These are phyloP conservation scores for Entomortierella lignicola DNA, from an alignment of 192 early-diverging fungal species.

Conservation along the genomic window DNA sequence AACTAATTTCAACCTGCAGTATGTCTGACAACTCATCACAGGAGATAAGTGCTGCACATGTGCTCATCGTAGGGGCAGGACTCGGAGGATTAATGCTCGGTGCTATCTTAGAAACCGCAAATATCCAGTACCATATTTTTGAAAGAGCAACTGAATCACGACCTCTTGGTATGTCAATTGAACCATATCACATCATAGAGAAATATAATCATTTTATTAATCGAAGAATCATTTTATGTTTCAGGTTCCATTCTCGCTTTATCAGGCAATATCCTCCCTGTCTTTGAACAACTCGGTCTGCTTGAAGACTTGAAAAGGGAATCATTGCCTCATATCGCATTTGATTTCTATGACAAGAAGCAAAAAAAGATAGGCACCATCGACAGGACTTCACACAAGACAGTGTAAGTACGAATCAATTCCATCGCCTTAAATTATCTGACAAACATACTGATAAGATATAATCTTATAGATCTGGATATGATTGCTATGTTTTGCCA, in stretches of 20 bases:
- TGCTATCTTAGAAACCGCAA: not conserved
- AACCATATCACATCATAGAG: too few species aligned
- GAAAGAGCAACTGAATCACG: slow-evolving; percentile 1
- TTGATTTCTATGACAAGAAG: not conserved
- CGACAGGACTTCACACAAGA: too few species aligned
- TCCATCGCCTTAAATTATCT: too few species aligned
- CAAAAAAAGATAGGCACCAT: too few species aligned
- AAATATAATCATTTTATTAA: too few species aligned
- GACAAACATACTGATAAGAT: too few species aligned
- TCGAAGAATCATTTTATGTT: too few species aligned
- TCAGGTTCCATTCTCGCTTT: slow-evolving; percentile 9
- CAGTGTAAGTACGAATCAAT: too few species aligned
- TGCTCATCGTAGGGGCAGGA: slow-evolving; percentile 7
- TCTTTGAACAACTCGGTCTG: slow-evolving; percentile 29
- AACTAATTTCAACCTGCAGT: too few species aligned
- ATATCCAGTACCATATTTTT: not conserved
- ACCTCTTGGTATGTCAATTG: not conserved
- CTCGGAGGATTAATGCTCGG: slow-evolving; percentile 1
- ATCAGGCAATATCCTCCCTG: slow-evolving; percentile 10
- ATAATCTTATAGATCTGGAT: slow-evolving; percentile 29
- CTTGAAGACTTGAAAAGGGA: slow-evolving; percentile 11
- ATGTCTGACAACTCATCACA: too few species aligned
- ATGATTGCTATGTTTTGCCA: slow-evolving; percentile 8
- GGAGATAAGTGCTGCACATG: too few species aligned
- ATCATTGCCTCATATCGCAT: not conserved